Conservation (phyloP, 768 basidiomycete genomes). For the Brasilioporus rufonigricans region DNA sequence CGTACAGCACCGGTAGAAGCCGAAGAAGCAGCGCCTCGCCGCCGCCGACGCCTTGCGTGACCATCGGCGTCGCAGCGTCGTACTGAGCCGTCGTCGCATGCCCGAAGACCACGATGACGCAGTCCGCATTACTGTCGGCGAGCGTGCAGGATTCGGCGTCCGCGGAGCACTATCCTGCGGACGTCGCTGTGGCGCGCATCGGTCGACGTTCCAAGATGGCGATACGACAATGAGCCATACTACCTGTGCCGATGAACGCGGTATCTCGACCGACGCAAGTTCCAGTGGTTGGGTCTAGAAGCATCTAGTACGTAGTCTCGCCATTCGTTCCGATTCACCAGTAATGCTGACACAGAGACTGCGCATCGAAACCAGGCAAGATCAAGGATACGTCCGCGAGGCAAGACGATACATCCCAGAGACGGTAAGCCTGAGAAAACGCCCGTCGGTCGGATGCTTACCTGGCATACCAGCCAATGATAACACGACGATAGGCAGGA, state of each 20-base stretch:
- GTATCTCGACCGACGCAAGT: slow-evolving; percentile 23
- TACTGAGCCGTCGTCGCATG: no score
- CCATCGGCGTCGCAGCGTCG: no score
- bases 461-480: slow-evolving; percentile 5
- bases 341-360: slow-evolving; percentile 41
- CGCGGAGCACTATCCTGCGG: slow-evolving; percentile 2
- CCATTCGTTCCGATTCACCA: slow-evolving; percentile 34
- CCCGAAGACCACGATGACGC: background rate
- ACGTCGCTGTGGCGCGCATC: no score
- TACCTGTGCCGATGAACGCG: slow-evolving; percentile 37
- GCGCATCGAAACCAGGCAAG: slow-evolving; percentile 45
- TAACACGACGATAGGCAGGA: background rate
- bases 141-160: slow-evolving; percentile 7
- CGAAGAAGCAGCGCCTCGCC: no score
- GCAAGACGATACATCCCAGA: background rate
- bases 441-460: background rate
- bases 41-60: no score
- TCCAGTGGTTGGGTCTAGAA: slow-evolving; percentile 36
- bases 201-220: no score
- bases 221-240: no score
- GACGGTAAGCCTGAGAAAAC: background rate
- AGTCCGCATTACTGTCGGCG: slow-evolving; percentile 1
- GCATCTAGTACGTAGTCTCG: slow-evolving; percentile 41
- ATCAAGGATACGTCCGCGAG: slow-evolving; percentile 35
- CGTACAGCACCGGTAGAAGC: no score